A percentile compares a stretch with the other conserved stretches of the same genome.
Evolutionary conservation across 2,329 filamentous ascomycete species (phyloP).

Genomic region (Chrysosporium keratinophilum): DNA sequence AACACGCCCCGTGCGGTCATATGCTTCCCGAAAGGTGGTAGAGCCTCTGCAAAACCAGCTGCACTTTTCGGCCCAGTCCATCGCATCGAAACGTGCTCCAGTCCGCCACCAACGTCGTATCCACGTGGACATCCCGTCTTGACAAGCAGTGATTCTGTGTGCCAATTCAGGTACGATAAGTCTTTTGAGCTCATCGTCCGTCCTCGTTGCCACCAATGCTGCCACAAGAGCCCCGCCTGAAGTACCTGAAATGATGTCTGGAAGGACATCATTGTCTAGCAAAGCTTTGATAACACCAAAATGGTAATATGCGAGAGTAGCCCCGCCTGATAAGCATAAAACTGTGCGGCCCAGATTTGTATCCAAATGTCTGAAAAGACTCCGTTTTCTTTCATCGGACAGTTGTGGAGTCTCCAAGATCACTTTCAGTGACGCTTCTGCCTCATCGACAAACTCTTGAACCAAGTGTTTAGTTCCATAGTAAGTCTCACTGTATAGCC

Average conservation of each 20-base stretch:
- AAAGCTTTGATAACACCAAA: conserved; percentile 86
- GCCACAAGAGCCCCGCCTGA: conserved; percentile 89
- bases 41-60: conserved; percentile 87
- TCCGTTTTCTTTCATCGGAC: conserved; percentile 60
- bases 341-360: conserved; percentile 90
- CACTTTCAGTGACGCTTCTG: conserved; percentile 49
- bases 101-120: conserved; percentile 78
- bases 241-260: conserved; percentile 91
- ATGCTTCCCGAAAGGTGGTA: conserved; percentile 90
- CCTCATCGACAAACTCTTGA: conserved; percentile 78
- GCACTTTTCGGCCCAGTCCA: conserved; percentile 78
- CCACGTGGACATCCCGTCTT: conserved; percentile 68
- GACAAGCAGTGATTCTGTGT: conserved; percentile 70
- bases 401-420: conserved; percentile 59
- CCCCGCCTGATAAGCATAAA: conserved; percentile 83
- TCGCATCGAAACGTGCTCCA: conserved; percentile 83
- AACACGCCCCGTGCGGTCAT: conserved; percentile 83
- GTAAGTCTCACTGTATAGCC: conserved; percentile 95
- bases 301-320: conserved; percentile 93
- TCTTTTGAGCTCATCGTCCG: conserved; percentile 77
- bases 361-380: conserved; percentile 75
- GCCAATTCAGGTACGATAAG: conserved; percentile 82
- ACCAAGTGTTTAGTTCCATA: conserved; percentile 94
- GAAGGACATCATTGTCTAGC: conserved; percentile 72
- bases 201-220: conserved; percentile 75